phyloP scores from a whole-genome alignment of 2,329 filamentous ascomycete species.

The Scedosporium dehoogii region DNA sequence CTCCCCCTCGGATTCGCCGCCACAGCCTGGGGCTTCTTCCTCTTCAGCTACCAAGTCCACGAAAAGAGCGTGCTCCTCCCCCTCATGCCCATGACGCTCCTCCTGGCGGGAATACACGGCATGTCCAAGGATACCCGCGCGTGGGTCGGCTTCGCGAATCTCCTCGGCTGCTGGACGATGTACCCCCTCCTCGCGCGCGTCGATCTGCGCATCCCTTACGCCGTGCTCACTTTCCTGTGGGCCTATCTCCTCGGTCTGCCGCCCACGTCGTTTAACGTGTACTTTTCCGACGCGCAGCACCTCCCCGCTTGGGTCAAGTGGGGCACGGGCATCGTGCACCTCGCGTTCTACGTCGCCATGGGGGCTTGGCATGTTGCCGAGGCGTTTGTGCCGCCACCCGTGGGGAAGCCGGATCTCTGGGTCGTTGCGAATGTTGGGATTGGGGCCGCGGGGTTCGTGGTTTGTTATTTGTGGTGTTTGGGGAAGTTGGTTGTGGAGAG shows the following conservation, averaged over 20 bases:
- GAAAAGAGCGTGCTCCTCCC: conserved; percentile 95
- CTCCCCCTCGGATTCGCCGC: conserved; percentile 72
- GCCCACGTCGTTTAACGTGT: conserved; percentile 61
- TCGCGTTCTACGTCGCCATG: conserved; percentile 69
- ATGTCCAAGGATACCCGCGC: conserved; percentile 66
- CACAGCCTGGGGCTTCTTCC: conserved; percentile 92
- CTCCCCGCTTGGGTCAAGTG: conserved; percentile 36
- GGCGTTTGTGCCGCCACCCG: conserved; percentile 55
- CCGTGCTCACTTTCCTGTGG: conserved; percentile 78
- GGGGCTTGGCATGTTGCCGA: conserved; percentile 72
- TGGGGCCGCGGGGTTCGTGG: conserved; percentile 72
- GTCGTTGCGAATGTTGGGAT: conserved; percentile 82
- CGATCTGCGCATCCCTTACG: conserved; percentile 74
- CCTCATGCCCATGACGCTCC: conserved; percentile 82
- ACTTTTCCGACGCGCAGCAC: conserved; percentile 34
- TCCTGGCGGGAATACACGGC: conserved; percentile 70
- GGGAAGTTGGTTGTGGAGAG: conserved; percentile 56
- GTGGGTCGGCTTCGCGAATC: conserved; percentile 95
- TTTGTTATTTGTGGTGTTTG: conserved; percentile 89
- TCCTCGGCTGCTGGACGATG: conserved; percentile 85
- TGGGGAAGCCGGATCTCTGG: conserved; percentile 84
- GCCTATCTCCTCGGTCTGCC: conserved; percentile 83
- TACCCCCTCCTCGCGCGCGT: conserved; percentile 84
- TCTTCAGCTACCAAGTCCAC: conserved; percentile 96
- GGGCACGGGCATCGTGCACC: conserved; percentile 60